These are phyloP conservation scores for Cryptococcus depauperatus DNA, from an alignment of 1,284 basidiomycete species.

Conservation along the genomic window DNA sequence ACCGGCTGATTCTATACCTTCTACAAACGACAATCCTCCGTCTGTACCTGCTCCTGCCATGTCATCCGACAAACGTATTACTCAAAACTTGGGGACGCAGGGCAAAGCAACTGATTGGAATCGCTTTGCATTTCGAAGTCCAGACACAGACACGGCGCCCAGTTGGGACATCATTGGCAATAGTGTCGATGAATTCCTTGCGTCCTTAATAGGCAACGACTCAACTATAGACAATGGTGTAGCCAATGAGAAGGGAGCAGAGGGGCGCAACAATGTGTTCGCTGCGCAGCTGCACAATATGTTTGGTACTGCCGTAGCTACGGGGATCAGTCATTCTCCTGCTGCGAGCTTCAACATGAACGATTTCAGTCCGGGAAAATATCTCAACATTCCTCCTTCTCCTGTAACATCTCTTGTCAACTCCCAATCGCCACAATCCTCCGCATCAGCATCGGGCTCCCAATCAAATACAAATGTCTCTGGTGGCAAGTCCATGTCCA, in stretches of 20 bases:
- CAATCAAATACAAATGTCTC: background rate
- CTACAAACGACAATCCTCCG: slow-evolving; percentile 1
- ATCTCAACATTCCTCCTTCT: slow-evolving; percentile 43
- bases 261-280: no score
- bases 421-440: slow-evolving; percentile 21
- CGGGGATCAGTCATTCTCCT: no score
- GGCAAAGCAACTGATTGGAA: slow-evolving; percentile 14
- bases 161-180: slow-evolving; percentile 30
- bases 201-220: slow-evolving; percentile 24
- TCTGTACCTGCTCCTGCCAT: slow-evolving; percentile 6
- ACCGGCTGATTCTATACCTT: background rate
- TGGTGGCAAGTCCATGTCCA: slow-evolving; percentile 14
- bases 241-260: slow-evolving; percentile 21
- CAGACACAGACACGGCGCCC: slow-evolving; percentile 8
- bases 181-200: slow-evolving; percentile 36
- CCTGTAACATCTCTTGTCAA: slow-evolving; percentile 25
- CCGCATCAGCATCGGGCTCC: background rate
- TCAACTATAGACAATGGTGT: slow-evolving; percentile 9
- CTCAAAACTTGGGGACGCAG: slow-evolving; percentile 1
- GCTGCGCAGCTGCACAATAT: slow-evolving; percentile 30
- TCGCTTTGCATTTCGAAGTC: slow-evolving; percentile 25
- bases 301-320: slow-evolving; percentile 15
- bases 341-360: slow-evolving; percentile 20
- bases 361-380: slow-evolving; percentile 38
- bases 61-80: slow-evolving; percentile 2